These are phyloP conservation scores for Oryza meridionalis DNA, from an alignment of 176 grass and related monocot species.

Conservation along the genomic window DNA sequence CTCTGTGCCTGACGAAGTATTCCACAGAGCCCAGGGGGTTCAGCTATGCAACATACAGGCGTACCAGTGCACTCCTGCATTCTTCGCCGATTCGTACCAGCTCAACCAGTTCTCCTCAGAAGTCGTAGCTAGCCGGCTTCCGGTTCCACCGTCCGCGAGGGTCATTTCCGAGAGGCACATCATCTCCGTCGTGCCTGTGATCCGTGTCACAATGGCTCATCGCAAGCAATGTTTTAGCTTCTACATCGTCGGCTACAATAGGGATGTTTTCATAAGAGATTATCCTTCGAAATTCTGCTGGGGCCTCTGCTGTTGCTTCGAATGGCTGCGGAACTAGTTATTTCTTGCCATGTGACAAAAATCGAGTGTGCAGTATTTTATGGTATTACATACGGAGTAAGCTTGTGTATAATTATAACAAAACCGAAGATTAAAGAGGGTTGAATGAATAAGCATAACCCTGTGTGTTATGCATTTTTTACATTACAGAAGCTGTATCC, in stretches of 20 bases:
- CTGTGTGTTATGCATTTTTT: constrained; percentile 16
- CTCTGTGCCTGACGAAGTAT: constrained; percentile 87
- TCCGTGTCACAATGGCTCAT: constrained; percentile 70
- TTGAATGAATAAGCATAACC: background rate
- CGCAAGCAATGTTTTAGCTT: constrained; percentile 71
- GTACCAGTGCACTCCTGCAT: constrained; percentile 91
- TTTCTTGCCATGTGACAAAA: background rate
- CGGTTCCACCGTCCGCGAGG: constrained; percentile 65
- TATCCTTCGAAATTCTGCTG: constrained; percentile 83
- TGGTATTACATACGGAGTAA: background rate
- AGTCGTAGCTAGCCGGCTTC: constrained; percentile 60
- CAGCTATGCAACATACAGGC: constrained; percentile 91
- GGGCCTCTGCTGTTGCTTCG: constrained; percentile 92
- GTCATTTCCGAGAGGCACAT: constrained; percentile 83
- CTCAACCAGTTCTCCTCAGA: constrained; percentile 91
- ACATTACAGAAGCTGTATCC: background rate
- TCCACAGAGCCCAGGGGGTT: constrained; percentile 75
- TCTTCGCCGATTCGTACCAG: constrained; percentile 86
- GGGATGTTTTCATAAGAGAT: constrained; percentile 79
- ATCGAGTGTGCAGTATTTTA: background rate
- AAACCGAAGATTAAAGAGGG: background rate
- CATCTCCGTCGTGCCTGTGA: constrained; percentile 83
- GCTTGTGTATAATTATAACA: background rate
- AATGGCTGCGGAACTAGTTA: constrained; percentile 61
- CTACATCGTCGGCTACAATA: constrained; percentile 69